Base-by-base conservation (phyloP, 2,329 filamentous ascomycete species). In the Cordyceps cicadae region DNA sequence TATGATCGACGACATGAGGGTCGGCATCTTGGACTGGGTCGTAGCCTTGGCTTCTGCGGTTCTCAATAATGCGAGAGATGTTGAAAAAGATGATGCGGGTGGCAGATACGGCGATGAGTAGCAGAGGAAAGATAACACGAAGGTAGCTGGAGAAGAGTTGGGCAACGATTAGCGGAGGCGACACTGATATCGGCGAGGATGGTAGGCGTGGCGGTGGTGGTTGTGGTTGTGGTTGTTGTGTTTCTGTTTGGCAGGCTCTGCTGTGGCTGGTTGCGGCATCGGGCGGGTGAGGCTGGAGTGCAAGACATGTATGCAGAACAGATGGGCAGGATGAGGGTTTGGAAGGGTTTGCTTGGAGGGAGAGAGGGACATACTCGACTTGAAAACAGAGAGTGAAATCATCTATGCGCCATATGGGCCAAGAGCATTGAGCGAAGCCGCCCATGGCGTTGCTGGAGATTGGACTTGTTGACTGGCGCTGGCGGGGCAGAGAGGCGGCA, bases 361-460 rank as follows among this genome's bases (percentile, higher is more conserved):
- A 24, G 24, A 24, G 26, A n/a, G 8, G 7, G 14, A 53, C 58
- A 9, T 39, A 60, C 50, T 54, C 58, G 24, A 60, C 50, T 29
- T 61, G 59, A 70, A 87, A 86, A 71, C 85, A 87, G 57, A 76
- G 74, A 49, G 79, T 82, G 66, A 88, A 82, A 74, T 88, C 85
- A 72, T 88, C 85, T 64, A 82, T 73, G 64, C 75, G 77, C 85
- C 85, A 88, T 71, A 85, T 74, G 56, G 82, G 81, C 81, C 78
- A 81, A 55, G 75, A 71, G 70, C 82, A 85, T 63, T 77, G 77
- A 69, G 79, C 81, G 71, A 82, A 80, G 67, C 76, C 74, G 76
- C 79, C 77, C 65, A 65, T 72, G 68, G 63, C 63, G 51, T 55
- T 52, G 59, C 51, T 12, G 8, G 1, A 29, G 32, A n/a, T 17